Conservation (phyloP, 2,329 filamentous ascomycete genomes). For the Trichoderma hamatum region DNA sequence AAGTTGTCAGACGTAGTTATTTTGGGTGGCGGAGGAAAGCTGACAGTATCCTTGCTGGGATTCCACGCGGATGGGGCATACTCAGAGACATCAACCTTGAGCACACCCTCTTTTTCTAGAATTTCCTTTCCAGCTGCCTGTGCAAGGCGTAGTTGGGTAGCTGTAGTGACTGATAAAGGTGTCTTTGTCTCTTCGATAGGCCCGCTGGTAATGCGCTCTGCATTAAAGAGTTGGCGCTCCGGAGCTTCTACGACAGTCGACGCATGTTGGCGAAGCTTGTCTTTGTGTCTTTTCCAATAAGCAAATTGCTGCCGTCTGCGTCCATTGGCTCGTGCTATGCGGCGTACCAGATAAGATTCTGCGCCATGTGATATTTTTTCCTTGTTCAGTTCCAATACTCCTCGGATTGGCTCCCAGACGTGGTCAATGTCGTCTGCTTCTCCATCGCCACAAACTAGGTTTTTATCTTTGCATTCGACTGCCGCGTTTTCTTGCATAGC, state of each 20-base stretch:
- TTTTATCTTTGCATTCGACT: not conserved
- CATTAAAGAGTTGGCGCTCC: not conserved
- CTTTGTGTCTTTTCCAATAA: slow-evolving; percentile 20
- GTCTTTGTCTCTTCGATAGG: not conserved
- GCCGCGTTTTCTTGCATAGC: not conserved
- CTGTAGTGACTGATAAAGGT: not conserved
- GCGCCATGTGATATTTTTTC: not conserved
- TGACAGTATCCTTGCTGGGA: slow-evolving; percentile 17
- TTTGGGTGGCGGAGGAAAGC: slow-evolving; percentile 14
- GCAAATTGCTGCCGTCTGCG: slow-evolving; percentile 18
- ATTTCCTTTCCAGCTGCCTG: not conserved
- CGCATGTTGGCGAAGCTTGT: slow-evolving; percentile 13
- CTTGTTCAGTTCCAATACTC: not conserved
- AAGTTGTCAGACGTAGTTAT: not conserved
- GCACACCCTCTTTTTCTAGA: not conserved
- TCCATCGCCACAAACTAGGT: not conserved
- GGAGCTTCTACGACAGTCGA: not conserved
- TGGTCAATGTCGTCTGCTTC: not conserved
- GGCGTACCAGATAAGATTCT: slow-evolving; percentile 11
- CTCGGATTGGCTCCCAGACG: slow-evolving; percentile 17
- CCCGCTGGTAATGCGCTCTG: not conserved
- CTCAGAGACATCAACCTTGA: slow-evolving; percentile 1
- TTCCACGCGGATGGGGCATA: slow-evolving; percentile 21
- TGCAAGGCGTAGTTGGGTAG: not conserved
- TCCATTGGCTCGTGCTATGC: slow-evolving; percentile 17